A percentile compares a stretch with the other conserved stretches of the same genome.
Conservation (phyloP, 345 rosid genomes). For the Populus alba region DNA sequence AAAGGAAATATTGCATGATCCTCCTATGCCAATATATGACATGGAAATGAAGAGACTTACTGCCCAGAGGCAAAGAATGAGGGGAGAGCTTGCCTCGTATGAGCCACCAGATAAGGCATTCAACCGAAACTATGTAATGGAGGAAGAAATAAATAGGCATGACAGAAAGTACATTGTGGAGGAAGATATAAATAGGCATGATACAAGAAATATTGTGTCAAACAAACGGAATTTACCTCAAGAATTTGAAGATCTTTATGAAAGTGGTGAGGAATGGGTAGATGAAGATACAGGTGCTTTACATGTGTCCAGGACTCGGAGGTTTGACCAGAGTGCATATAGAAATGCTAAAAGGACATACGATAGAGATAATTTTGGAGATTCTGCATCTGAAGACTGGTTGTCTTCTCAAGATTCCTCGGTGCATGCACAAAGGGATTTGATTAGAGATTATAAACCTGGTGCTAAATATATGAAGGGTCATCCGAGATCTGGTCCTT, state of each 20-base stretch:
- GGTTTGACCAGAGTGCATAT: conserved; percentile 29
- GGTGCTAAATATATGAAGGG: conserved; percentile 33
- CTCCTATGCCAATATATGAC: conserved; percentile 26
- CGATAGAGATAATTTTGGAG: conserved; percentile 26
- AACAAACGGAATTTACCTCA: conserved; percentile 31
- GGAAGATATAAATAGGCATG: conserved; percentile 25
- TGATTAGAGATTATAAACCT: conserved; percentile 33
- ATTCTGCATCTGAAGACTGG: conserved; percentile 33
- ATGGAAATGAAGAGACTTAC: conserved; percentile 26
- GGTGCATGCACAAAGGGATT: conserved; percentile 31
- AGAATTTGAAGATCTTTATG: conserved; percentile 37
- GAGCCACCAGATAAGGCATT: conserved; percentile 29
- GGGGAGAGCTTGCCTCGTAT: conserved; percentile 31
- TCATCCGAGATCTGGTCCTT: conserved; percentile 29
- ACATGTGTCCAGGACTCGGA: conserved; percentile 26
- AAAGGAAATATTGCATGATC: conserved; percentile 29
- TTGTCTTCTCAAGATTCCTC: conserved; percentile 32
- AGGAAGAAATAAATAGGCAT: conserved; percentile 26
- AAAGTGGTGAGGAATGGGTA: conserved; percentile 38
- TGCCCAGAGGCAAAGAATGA: conserved; percentile 35
- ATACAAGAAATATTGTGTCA: conserved; percentile 28
- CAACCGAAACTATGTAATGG: conserved; percentile 33
- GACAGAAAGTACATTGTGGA: conserved; percentile 33
- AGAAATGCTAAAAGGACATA: conserved; percentile 36
- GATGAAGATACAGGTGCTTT: conserved; percentile 31